Percentiles rank a stretch among this genome's conserved stretches.
Conservation (phyloP, 2,329 filamentous ascomycete species). For the Lachnellula cervina region DNA sequence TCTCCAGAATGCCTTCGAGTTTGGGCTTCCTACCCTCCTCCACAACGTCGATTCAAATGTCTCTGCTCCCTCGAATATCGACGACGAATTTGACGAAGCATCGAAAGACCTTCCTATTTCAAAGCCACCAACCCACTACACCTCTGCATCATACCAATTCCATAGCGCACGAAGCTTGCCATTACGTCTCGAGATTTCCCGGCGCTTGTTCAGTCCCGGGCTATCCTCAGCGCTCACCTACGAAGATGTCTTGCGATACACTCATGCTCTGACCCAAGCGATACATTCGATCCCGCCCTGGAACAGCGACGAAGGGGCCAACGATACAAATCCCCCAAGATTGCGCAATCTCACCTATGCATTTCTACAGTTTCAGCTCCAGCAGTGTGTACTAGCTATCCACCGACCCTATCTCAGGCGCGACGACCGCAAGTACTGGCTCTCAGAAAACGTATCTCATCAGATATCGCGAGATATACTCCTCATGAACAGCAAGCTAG, state of each 20-base stretch:
- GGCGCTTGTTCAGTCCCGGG: slow-evolving; percentile 35
- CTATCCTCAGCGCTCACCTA: slow-evolving; percentile 53
- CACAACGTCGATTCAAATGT: slow-evolving; percentile 53
- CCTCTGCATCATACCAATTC: slow-evolving; percentile 55
- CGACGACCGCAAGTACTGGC: slow-evolving; percentile 56
- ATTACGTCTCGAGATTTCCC: slow-evolving; percentile 44
- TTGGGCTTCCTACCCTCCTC: slow-evolving; percentile 53
- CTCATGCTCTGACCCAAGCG: slow-evolving; percentile 55
- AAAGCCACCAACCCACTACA: slow-evolving; percentile 49
- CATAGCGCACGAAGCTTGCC: slow-evolving; percentile 51
- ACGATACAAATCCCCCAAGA: slow-evolving; percentile 38
- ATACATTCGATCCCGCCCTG: slow-evolving; percentile 56
- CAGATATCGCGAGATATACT: slow-evolving; percentile 58
- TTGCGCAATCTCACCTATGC: slow-evolving; percentile 53
- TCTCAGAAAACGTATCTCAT: slow-evolving; percentile 60
- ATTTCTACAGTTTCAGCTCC: slow-evolving; percentile 54
- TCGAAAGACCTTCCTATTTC: slow-evolving; percentile 45
- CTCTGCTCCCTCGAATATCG: slow-evolving; percentile 51
- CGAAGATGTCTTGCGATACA: slow-evolving; percentile 57
- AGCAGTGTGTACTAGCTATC: slow-evolving; percentile 57
- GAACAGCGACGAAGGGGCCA: slow-evolving; percentile 39
- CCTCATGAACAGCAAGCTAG: slow-evolving; percentile 56
- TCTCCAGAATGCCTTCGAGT: slow-evolving; percentile 57
- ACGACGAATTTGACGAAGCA: slow-evolving; percentile 51
- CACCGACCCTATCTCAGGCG: slow-evolving; percentile 58